phyloP scores from a whole-genome alignment of 148 eudicot genomes.

The Vaccinium myrtillus region DNA sequence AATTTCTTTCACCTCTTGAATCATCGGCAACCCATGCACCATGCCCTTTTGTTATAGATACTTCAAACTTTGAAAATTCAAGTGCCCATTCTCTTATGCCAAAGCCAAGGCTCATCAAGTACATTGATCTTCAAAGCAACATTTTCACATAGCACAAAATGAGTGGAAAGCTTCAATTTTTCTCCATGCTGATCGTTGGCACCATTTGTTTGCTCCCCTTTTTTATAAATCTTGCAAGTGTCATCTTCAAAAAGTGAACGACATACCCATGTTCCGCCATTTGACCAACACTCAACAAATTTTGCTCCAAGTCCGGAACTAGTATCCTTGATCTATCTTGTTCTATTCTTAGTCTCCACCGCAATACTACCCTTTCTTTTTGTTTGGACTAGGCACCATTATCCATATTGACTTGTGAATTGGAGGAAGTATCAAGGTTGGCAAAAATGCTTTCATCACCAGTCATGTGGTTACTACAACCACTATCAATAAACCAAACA shows the following conservation, averaged over 20 bases:
- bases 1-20: no score
- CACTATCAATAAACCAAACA: background rate
- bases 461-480: conserved; percentile 25
- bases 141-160: no score
- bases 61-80: no score
- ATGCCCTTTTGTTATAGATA: no score
- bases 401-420: conserved; percentile 8
- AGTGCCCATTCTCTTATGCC: no score
- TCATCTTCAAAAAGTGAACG: conserved; percentile 12
- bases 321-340: background rate
- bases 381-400: conserved; percentile 17
- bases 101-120: no score
- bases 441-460: background rate
- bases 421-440: background rate
- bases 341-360: conserved; percentile 19
- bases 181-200: no score
- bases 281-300: conserved; percentile 23
- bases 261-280: conserved; percentile 9
- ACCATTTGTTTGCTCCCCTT: background rate
- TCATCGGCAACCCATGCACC: no score
- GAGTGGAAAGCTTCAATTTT: no score
- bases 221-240: conserved; percentile 13
- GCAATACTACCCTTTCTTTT: conserved; percentile 12
- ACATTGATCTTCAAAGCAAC: no score
- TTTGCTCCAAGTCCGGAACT: conserved; percentile 12